phyloP scores from a whole-genome alignment of 148 eudicot species.

The Rhododendron ovatum region DNA sequence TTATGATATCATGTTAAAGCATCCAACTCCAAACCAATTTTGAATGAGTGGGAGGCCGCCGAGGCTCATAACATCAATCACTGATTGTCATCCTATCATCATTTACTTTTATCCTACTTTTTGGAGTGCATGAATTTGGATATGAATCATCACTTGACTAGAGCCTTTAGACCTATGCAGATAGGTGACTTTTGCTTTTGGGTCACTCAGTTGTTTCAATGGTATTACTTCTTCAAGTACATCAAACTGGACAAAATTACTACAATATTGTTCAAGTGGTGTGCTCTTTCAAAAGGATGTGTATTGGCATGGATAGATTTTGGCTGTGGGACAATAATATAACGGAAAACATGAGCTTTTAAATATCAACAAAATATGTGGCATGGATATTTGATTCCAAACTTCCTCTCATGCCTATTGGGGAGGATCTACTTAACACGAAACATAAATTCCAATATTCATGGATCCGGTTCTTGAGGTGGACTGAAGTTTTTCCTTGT shows the following conservation, averaged over 20 bases:
- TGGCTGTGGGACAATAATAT: neutral
- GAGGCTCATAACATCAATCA: neutral
- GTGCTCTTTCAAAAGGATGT: neutral
- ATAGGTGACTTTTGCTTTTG: neutral
- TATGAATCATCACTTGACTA: neutral
- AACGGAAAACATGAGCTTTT: neutral
- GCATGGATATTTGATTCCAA: neutral
- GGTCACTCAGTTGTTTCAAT: neutral
- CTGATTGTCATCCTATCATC: neutral
- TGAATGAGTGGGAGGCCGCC: no score
- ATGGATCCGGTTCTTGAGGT: neutral
- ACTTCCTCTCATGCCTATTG: neutral
- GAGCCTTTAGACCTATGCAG: neutral
- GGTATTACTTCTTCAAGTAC: neutral
- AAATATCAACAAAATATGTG: neutral
- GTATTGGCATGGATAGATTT: neutral
- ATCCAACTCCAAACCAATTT: no score
- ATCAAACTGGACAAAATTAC: neutral
- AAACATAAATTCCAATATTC: neutral
- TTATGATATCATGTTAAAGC: no score
- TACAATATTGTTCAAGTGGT: neutral
- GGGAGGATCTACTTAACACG: neutral
- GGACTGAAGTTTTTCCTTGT: neutral
- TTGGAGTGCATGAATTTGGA: neutral
- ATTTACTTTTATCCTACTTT: neutral